Evolutionary conservation across 805 yeast genomes (phyloP).

Genomic region (Metschnikowia noctiluminum): DNA sequence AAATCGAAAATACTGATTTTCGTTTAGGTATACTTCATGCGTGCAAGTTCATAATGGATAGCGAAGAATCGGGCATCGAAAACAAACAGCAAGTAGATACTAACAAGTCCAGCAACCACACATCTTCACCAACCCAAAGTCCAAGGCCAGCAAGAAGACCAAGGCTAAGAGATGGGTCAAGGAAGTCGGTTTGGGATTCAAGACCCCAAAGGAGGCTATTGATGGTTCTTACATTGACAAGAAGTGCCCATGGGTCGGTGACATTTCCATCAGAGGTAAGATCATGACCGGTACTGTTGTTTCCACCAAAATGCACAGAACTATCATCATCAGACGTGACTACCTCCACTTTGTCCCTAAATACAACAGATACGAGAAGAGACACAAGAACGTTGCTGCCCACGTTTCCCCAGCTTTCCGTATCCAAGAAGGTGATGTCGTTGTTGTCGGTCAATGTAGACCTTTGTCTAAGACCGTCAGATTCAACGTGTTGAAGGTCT

Average conservation of each 20-base stretch:
- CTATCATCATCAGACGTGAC: slow-evolving; percentile 99
- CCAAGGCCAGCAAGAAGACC: slow-evolving; percentile 97
- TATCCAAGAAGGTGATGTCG: slow-evolving; percentile 97
- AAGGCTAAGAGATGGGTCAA: slow-evolving; percentile 99
- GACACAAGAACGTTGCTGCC: slow-evolving; percentile 99
- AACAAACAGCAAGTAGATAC: slow-evolving; percentile 22
- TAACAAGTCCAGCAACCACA: slow-evolving; percentile 88
- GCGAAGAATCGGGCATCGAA: too few species aligned
- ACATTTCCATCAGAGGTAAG: slow-evolving; percentile 98
- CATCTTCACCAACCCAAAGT: slow-evolving; percentile 99
- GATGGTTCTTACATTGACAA: slow-evolving; percentile 99
- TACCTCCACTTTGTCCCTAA: slow-evolving; percentile 99
- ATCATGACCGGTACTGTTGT: slow-evolving; percentile 99
- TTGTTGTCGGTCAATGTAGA: slow-evolving; percentile 99
- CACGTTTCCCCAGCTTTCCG: slow-evolving; percentile 99
- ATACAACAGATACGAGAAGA: slow-evolving; percentile 99
- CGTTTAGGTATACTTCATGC: too few species aligned
- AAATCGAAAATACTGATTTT: too few species aligned
- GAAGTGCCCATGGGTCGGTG: slow-evolving; percentile 99
- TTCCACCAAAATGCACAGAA: slow-evolving; percentile 99
- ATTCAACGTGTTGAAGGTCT: slow-evolving; percentile 97
- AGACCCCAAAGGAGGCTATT: slow-evolving; percentile 98
- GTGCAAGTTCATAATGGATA: too few species aligned
- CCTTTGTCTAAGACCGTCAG: slow-evolving; percentile 99
- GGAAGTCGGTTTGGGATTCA: slow-evolving; percentile 99